Percentiles rank a stretch among this genome's conserved stretches.
phyloP scores from a whole-genome alignment of 1,139 yeast genomes.

The Suhomyces bribrorum region DNA sequence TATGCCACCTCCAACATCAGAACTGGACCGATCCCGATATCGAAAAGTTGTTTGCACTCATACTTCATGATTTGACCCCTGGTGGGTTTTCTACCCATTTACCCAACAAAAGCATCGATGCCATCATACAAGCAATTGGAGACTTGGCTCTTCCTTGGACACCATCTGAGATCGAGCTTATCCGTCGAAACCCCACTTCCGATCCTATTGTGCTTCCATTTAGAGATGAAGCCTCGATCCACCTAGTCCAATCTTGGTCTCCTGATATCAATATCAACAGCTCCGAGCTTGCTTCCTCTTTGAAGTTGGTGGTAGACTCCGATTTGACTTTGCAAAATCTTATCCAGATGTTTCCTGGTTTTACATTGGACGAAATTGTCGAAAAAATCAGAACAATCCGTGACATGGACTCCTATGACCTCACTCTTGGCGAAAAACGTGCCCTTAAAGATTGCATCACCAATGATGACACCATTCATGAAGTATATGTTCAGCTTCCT shows the following conservation, averaged over 20 bases:
- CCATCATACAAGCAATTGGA: conserved; percentile 1
- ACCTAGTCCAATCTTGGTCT: not conserved
- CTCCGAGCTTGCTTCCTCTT: not conserved
- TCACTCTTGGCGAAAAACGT: conserved; percentile 14
- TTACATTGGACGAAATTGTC: conserved; percentile 6
- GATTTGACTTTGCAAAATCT: conserved; percentile 12
- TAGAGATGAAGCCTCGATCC: conserved; percentile 2
- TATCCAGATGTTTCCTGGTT: conserved; percentile 6
- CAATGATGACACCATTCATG: conserved; percentile 3
- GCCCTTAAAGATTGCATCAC: conserved; percentile 8
- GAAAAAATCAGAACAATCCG: not conserved
- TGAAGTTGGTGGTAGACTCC: conserved; percentile 1
- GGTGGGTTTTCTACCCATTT: not conserved
- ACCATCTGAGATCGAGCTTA: conserved; percentile 6
- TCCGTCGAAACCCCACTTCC: not conserved
- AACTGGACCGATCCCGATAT: conserved; percentile 2
- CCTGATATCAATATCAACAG: conserved; percentile 3
- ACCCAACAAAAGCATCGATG: not conserved
- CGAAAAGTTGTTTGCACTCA: conserved; percentile 1
- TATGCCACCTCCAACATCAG: not conserved
- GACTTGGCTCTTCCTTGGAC: conserved; percentile 11
- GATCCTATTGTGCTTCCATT: conserved; percentile 2
- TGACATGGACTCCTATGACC: conserved; percentile 1
- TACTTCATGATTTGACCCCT: conserved; percentile 1
- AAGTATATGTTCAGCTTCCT: conserved; percentile 11